Conservation (phyloP, 2,329 filamentous ascomycete species). For the Verticillium klebahnii region DNA sequence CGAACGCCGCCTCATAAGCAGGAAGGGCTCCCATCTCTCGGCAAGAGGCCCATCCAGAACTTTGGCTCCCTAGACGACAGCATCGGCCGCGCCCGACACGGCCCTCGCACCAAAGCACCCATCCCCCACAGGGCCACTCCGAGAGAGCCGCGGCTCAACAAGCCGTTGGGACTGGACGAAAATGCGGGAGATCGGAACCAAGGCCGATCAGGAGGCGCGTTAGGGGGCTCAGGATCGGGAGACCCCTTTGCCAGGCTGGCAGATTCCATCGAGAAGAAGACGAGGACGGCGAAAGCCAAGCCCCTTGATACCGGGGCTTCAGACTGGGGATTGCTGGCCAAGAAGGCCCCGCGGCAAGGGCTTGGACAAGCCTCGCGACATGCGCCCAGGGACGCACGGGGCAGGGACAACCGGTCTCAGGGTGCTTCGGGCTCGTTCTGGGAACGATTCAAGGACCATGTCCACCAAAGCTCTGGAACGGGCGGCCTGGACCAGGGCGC, state of each 20-base stretch:
- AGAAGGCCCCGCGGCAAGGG: background rate
- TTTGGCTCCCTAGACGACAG: background rate
- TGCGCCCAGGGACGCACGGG: background rate
- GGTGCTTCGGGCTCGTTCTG: background rate
- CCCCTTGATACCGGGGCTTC: background rate
- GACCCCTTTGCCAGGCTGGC: background rate
- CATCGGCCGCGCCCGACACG: background rate
- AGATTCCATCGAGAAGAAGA: background rate
- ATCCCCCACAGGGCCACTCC: background rate
- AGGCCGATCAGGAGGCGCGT: background rate
- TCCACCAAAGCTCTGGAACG: background rate
- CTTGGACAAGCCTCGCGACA: background rate
- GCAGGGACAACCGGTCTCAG: background rate
- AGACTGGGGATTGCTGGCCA: background rate
- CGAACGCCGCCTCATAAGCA: background rate
- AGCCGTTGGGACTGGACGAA: background rate
- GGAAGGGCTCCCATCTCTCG: background rate
- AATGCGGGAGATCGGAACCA: background rate
- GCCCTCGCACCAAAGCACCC: background rate
- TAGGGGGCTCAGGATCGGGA: background rate
- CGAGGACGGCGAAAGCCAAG: background rate
- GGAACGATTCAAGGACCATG: constrained; percentile 2
- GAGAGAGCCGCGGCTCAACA: background rate
- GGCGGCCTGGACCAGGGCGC: background rate
- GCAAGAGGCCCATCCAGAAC: background rate